phyloP scores from a whole-genome alignment of 352 stramenopile species.

The Pythium aristosporum region DNA sequence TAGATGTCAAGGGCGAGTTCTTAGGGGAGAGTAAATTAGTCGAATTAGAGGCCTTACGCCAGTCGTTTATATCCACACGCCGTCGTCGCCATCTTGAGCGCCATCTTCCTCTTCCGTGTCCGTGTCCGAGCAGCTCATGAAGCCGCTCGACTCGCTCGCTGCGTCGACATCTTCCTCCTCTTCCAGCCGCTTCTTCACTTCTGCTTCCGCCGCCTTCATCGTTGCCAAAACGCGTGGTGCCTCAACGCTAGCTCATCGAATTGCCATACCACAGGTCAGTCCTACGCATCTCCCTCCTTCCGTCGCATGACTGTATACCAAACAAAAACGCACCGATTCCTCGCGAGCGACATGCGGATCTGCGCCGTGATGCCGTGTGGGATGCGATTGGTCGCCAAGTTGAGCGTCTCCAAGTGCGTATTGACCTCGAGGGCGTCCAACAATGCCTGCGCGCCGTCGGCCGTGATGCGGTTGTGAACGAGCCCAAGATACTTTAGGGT shows the following conservation, averaged over 20 bases:
- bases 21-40: conserved; percentile 15
- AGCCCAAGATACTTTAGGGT: conserved; percentile 60
- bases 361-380: conserved; percentile 40
- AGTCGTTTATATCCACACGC: conserved; percentile 34
- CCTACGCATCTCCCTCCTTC: neutral
- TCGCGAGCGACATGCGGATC: conserved; percentile 45
- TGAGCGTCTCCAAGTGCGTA: conserved; percentile 56
- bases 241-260: conserved; percentile 14
- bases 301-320: neutral
- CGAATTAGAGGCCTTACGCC: conserved; percentile 10
- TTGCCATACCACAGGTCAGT: neutral
- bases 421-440: conserved; percentile 69
- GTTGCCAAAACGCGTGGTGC: conserved; percentile 32
- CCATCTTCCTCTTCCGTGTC: conserved; percentile 17
- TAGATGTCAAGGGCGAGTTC: neutral
- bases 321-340: conserved; percentile 42
- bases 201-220: conserved; percentile 40
- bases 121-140: conserved; percentile 63
- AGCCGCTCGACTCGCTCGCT: conserved; percentile 46
- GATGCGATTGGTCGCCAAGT: conserved; percentile 58
- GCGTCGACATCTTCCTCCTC: conserved; percentile 29
- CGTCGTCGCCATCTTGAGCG: conserved; percentile 41
- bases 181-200: conserved; percentile 37
- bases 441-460: conserved; percentile 42
- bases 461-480: conserved; percentile 57